phyloP scores from a whole-genome alignment of 139 green algal genomes.

The Chlamydomonas sphaeroides region DNA sequence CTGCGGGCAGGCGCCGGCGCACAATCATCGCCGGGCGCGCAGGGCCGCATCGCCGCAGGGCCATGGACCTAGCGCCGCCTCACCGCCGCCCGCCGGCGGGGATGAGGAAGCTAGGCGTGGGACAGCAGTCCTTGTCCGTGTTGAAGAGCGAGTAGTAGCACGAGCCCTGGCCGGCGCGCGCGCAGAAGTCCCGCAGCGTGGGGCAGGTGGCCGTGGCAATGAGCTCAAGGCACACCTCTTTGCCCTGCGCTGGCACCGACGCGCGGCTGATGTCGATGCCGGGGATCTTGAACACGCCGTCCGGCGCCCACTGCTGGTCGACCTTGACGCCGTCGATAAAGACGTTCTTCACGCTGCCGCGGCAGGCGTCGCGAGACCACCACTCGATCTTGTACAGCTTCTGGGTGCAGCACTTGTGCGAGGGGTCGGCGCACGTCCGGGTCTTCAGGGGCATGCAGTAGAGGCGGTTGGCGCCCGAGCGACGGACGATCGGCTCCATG shows the following conservation, averaged over 20 bases:
- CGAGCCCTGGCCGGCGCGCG: neutral
- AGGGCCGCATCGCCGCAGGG: too few species aligned
- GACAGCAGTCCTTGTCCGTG: constrained; percentile 4
- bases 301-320: constrained; percentile 21
- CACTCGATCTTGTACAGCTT: constrained; percentile 22
- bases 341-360: constrained; percentile 1
- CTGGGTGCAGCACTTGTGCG: constrained; percentile 8
- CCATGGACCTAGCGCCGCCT: too few species aligned
- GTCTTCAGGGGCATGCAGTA: constrained; percentile 25
- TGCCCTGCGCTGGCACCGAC: neutral
- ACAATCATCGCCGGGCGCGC: too few species aligned
- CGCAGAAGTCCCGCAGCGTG: constrained; percentile 2
- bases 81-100: too few species aligned
- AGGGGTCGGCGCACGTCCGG: neutral
- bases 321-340: constrained; percentile 29
- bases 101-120: too few species aligned
- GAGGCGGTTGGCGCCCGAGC: neutral
- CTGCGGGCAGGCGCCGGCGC: too few species aligned
- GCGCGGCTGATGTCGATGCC: neutral
- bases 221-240: constrained; percentile 11
- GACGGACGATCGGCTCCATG: neutral
- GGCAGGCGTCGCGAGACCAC: constrained; percentile 18
- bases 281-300: constrained; percentile 11
- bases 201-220: neutral
- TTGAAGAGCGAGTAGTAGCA: constrained; percentile 5